Base-by-base conservation (phyloP, 2,329 filamentous ascomycete genomes). In the Fusarium oxysporum region DNA sequence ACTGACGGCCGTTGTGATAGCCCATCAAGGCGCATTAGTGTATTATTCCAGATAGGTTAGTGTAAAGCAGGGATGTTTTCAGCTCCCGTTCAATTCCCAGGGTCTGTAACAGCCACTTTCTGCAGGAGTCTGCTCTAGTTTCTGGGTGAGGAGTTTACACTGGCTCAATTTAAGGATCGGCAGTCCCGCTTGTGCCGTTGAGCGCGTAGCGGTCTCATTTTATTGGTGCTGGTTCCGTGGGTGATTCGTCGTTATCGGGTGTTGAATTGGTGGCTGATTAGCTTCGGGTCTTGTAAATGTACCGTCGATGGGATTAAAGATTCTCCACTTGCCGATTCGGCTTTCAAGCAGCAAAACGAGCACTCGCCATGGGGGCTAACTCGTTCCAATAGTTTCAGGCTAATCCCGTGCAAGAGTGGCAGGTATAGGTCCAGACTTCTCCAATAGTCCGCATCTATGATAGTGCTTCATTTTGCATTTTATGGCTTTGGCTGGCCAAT, bases 291-390 rank as follows among this genome's bases (percentile, higher is more conserved):
- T 7, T 32, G 8, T 23, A 7, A 33, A 5, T 5, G 0, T 14
- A 13, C 17, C 6, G 11, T 9, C 3, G 2, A 16, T 16, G 13
- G 32, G 13, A 37, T 37, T 53, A 12, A 5, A 37, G 13, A 53
- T 53, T 28, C 5, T 21, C 50, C 17, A 3, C 23, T 25, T 13
- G 5, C 32, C 17, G 32, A 25, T 8, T 9, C 23, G 3, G n/a
- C 17, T 5, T 23, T 10, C n/a, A 19, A 21, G 8, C 21, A 19
- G 4, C 8, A 11, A 33, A 11, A 21, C 4, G 2, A 16, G 12
- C 8, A 8, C 1, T 28, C 6, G 5, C 2, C 2, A 23, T 4
- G 2, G 4, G 10, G 21, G 1, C 4, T 21, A 12, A 11, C 17
- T 37, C 1, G 4, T 17, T 19, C 12, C 12, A 50, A 6, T 35